These are phyloP conservation scores for Hypoxylon rubiginosum DNA, from an alignment of 2,329 filamentous ascomycete genomes.

Conservation along the genomic window DNA sequence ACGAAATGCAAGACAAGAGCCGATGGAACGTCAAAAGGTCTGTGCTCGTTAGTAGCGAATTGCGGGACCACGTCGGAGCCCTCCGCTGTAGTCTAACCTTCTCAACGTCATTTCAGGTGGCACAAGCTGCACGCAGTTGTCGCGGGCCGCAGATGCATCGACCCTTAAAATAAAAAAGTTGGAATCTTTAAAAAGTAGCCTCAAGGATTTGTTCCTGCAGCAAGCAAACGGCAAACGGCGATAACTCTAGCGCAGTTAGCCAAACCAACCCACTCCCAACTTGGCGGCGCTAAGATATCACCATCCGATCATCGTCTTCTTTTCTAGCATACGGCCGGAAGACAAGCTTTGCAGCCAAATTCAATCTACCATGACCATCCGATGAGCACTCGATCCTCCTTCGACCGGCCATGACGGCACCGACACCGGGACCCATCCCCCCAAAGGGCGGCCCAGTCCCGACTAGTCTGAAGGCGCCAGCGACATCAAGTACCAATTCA, in stretches of 20 bases:
- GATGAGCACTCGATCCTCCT: conserved; percentile 23
- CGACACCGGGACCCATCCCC: conserved; percentile 40
- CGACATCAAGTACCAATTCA: conserved; percentile 47
- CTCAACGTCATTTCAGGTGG: conserved; percentile 40
- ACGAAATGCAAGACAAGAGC: conserved; percentile 19
- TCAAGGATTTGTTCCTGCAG: conserved; percentile 33
- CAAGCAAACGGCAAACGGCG: conserved; percentile 22
- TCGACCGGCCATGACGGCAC: conserved; percentile 47
- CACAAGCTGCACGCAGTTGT: conserved; percentile 30
- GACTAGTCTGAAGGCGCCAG: conserved; percentile 43
- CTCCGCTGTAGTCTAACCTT: conserved; percentile 20
- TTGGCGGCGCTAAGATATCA: conserved; percentile 10
- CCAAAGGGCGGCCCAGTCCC: conserved; percentile 40
- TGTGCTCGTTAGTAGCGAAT: conserved; percentile 17
- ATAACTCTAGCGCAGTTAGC: conserved; percentile 28
- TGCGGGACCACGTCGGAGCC: conserved; percentile 18
- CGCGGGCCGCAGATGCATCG: conserved; percentile 25
- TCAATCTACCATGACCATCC: conserved; percentile 18
- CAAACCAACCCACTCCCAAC: conserved; percentile 29
- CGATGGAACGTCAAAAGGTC: conserved; percentile 22
- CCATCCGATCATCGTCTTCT: neutral
- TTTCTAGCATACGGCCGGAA: conserved; percentile 8
- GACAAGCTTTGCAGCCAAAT: neutral
- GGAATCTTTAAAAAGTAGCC: conserved; percentile 13
- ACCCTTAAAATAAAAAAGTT: conserved; percentile 18